Base-by-base conservation (phyloP, 495 filamentous ascomycete species). In the Staphylotrichum tortipilum region DNA sequence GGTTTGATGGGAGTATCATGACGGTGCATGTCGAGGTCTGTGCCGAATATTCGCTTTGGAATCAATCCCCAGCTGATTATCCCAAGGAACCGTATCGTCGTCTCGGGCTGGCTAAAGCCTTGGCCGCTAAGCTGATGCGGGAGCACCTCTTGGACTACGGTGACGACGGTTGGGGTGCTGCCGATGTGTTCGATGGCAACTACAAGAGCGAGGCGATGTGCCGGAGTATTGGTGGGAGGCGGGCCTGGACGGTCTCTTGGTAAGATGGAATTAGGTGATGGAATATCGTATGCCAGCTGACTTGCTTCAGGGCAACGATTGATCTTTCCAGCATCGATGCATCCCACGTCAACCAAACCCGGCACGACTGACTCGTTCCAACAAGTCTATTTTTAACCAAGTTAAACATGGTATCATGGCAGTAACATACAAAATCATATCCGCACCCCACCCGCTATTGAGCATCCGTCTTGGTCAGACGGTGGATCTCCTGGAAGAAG, bases 401-500 rank as follows among this genome's bases (percentile, higher is more conserved):
- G 24, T 21, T 36, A 18, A 26, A 29, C 22, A 29, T 42, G 21
- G 24, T 44, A 39, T 31, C 42, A 42, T 35, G 28, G 21, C 45
- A 53, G 26, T 18, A 47, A 42, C 48, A 39, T 34, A 51, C 7
- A 45, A n/a, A n/a, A n/a, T n/a, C 5, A 26, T 10, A 17, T 18
- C 9, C 10, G 10, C 22, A 1, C 15, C 14, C 21, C 0, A 1
- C 24, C 18, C 24, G 12, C 35, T 33, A 55, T 47, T 59, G 41
- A 23, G 22, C 44, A n/a, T 53, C 44, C 0, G 45, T 66, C 40
- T 62, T 69, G 51, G 72, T 77, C 39, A 79, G 69, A 45, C 88
- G 84, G 61, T 94, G 86, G 47, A 96, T 81, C 68, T 98, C 94
- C 66, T 94, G 73, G 53, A 97, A 94, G 76, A 83, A 98, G 71